Base-by-base conservation (phyloP, 1,284 basidiomycete species). In the Ustilago cynodontis region DNA sequence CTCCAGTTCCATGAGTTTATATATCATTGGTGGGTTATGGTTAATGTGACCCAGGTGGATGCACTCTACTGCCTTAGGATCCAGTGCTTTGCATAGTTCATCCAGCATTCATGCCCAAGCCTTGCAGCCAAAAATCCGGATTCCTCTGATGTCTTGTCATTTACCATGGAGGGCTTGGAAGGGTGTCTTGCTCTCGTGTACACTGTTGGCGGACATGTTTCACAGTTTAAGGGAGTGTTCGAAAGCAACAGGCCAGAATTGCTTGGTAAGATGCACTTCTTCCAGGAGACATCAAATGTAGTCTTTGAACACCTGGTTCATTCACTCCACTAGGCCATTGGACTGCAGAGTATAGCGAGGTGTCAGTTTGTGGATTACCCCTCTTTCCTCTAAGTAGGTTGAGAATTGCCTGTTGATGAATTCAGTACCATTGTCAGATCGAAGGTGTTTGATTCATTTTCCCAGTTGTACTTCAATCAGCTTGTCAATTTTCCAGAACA, bases 221-320 rank as follows among this genome's bases (percentile, higher is more conserved):
- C 47, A 20, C 11, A 49, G 47, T 49, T 49, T 49, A 14, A 49
- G 11, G 3, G 47, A n/a, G 22, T 49, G 47, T 7, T 49, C 11
- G 20, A 49, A 49, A 26, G 47, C 47, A 22, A 22, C 20, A 22
- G 47, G 47, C 47, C 47, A 49, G 47, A 22, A 49, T 5, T 49
- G 6, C 7, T 9, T 13, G 13, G 11, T 26, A 13, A 49, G 47
- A 24, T 49, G 18, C 11, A 20, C 18, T 49, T 49, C 47, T 49
- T n/a, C 47, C n/a, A 49, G 47, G 11, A 49, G 13, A 49, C 47
- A 49, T 20, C 14, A 5, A 13, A 49, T 49, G 47, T 49, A 49
- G 47, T 49, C 22, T 20, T 49, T 22, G 20, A 49, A 22, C 11
- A 26, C 47, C 47, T 49, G 47, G 47, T 49, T 49, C 47, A 49